Base-by-base conservation (phyloP, 2,329 filamentous ascomycete species). In the Harringtonia aguacate region DNA sequence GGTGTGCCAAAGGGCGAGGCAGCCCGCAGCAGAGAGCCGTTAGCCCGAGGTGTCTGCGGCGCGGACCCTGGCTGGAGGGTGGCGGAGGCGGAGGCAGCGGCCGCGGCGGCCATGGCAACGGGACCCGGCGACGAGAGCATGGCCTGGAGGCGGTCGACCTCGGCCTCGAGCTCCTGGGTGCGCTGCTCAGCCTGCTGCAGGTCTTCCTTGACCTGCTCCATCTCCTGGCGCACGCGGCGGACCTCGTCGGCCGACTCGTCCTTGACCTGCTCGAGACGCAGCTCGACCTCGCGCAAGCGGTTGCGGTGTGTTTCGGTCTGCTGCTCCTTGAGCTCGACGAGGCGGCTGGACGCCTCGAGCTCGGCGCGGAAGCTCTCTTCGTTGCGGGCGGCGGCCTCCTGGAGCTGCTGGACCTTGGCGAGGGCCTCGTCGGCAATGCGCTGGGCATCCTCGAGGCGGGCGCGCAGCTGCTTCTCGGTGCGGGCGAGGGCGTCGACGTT, bases 361-460 rank as follows among this genome's bases (percentile, higher is more conserved):
- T 97, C 89, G 45, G 89, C 81, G 53, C 83, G 80, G 69, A 92
- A 94, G 48, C 83, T 82, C 58, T 95, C 84, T 48, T 94, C 81
- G n/a, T 81, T 80, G 43, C 85, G 78, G 2, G 86, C 82, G 22
- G 84, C 83, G 18, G 86, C 77, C 57, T 94, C 88, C 56, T 92
- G 83, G 29, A 95, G 74, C 58, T 88, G 82, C 56, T 95, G 87
- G 27, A 95, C 79, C 56, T 82, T 87, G 36, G 76, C 69, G 36
- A 95, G 75, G 7, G 84, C 79, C 46, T 95, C 86, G 47, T 97
- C 89, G 1, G 86, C 81, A 65, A 92, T 95, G 56, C 82, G 76
- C 56, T 90, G 86, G 37, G 94, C 73, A 46, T 92, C 86, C 24
- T 89, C 84, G 28, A 97, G 70, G 33, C 88, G 81, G 51, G 82